Percentiles rank a stretch among this genome's conserved stretches.
Conservation (phyloP, 148 eudicot species). For the Persicaria maculosa region DNA sequence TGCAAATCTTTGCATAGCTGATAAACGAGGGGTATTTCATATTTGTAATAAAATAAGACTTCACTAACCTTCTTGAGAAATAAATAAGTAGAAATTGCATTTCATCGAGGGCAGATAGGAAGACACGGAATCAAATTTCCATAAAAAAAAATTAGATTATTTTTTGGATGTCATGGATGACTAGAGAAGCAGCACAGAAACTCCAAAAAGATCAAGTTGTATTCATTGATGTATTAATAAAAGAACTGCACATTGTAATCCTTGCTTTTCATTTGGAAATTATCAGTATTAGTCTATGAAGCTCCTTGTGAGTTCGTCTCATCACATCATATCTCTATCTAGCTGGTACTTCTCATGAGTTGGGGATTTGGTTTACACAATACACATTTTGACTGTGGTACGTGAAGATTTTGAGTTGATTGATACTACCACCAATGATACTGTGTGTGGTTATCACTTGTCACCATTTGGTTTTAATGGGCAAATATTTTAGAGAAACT, state of each 20-base stretch:
- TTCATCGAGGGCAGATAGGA: neutral
- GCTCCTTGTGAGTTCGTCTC: neutral
- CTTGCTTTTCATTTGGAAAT: too few species aligned
- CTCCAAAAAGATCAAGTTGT: neutral
- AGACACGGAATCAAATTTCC: too few species aligned
- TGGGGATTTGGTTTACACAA: neutral
- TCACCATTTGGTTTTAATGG: neutral
- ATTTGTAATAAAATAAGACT: neutral
- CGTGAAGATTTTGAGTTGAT: neutral
- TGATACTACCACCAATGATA: neutral
- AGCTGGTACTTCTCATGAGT: neutral
- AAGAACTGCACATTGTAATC: too few species aligned
- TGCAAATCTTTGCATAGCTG: neutral
- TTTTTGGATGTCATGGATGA: neutral
- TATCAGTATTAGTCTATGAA: neutral
- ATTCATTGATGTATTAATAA: neutral
- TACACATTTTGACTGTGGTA: neutral
- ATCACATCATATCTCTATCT: neutral
- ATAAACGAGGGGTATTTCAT: neutral
- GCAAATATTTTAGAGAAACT: neutral
- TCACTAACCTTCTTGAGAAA: neutral
- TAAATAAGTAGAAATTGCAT: neutral
- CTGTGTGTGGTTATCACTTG: neutral
- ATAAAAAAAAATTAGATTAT: too few species aligned
- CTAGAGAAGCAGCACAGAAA: neutral